phyloP scores from a whole-genome alignment of 2,329 filamentous ascomycete species.

The Colletotrichum horii region DNA sequence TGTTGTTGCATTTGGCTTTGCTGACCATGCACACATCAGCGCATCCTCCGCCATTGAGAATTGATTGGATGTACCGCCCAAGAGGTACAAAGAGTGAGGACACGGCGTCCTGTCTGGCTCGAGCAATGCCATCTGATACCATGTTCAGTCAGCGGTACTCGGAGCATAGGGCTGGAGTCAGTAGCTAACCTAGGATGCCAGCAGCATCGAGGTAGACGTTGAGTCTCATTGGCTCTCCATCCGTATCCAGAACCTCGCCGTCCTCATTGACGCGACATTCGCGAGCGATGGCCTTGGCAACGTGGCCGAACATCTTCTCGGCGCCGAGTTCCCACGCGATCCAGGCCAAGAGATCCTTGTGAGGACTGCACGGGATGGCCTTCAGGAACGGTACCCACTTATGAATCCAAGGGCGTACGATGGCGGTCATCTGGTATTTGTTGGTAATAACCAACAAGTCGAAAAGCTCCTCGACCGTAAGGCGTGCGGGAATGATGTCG shows the following conservation, averaged over 20 bases:
- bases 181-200: not conserved
- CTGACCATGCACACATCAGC: rapidly evolving
- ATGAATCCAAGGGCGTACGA: not conserved
- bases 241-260: not conserved
- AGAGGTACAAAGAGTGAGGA: not conserved
- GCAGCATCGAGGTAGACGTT: not conserved
- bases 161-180: not conserved
- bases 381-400: not conserved
- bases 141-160: not conserved
- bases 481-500: not conserved
- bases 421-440: not conserved
- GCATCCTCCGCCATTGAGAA: not conserved
- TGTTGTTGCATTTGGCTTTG: not conserved
- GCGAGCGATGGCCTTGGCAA: not conserved
- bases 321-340: not conserved
- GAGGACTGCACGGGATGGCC: not conserved
- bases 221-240: not conserved
- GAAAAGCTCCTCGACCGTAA: not conserved
- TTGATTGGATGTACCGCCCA: not conserved
- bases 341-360: not conserved
- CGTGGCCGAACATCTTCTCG: not conserved
- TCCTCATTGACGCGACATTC: not conserved
- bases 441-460: not conserved
- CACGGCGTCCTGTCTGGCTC: not conserved
- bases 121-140: not conserved